These are phyloP conservation scores for Apiospora hydei DNA, from an alignment of 2,329 filamentous ascomycete species.

Conservation along the genomic window DNA sequence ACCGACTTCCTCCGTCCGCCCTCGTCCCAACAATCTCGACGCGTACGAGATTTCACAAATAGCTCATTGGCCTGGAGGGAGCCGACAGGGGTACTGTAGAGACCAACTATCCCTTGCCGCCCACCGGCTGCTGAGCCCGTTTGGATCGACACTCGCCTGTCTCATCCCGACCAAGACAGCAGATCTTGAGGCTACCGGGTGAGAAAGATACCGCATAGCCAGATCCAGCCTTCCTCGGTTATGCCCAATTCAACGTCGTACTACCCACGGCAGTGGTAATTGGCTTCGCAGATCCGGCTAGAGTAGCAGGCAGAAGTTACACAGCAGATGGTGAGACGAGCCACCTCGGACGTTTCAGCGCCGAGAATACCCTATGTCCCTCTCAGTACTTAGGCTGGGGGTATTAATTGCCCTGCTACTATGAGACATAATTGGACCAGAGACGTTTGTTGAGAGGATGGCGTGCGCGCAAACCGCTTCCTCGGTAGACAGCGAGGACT, in stretches of 20 bases:
- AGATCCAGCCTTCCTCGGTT: neutral
- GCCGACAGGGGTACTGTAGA: too few relatives aligned
- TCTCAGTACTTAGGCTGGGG: neutral
- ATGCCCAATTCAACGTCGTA: neutral
- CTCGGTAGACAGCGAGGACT: neutral
- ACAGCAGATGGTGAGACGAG: neutral
- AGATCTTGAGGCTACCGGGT: neutral
- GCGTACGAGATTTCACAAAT: neutral
- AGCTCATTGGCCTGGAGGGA: too few relatives aligned
- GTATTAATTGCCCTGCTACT: neutral
- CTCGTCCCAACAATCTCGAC: slow-evolving; percentile 2
- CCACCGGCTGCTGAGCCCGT: too few relatives aligned
- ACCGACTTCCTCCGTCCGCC: slow-evolving; percentile 15
- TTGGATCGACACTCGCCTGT: neutral
- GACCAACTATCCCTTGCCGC: neutral
- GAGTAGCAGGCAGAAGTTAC: neutral
- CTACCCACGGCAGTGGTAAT: neutral
- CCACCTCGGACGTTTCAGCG: slow-evolving; percentile 16
- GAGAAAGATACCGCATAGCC: too few relatives aligned
- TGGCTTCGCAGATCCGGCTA: neutral
- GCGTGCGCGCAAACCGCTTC: neutral
- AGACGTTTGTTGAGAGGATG: neutral
- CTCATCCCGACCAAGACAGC: neutral
- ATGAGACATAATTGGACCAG: neutral
- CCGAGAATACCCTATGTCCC: neutral